Evolutionary conservation across 352 stramenopile genomes (phyloP).

Genomic region (Thalassiosira livingstoniorum): DNA sequence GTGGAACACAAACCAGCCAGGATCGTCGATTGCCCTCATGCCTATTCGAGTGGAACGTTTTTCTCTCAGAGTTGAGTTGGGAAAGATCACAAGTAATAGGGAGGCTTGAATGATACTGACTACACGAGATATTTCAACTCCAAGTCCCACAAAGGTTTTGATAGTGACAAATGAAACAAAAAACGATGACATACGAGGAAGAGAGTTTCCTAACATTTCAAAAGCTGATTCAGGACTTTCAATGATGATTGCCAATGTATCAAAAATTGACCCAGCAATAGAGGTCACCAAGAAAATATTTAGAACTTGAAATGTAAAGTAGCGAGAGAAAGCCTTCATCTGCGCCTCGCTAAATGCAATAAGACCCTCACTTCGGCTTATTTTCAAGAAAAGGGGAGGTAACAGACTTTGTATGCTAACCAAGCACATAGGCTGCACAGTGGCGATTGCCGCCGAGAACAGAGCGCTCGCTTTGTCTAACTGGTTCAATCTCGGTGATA

Average conservation of each 20-base stretch:
- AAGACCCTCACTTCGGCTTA: slow-evolving; percentile 83
- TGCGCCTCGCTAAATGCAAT: slow-evolving; percentile 81
- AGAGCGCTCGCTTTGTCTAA: slow-evolving; percentile 78
- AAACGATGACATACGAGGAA: slow-evolving; percentile 84
- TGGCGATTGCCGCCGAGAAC: slow-evolving; percentile 79
- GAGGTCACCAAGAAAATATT: slow-evolving; percentile 89
- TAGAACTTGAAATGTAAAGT: slow-evolving; percentile 86
- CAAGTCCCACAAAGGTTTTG: slow-evolving; percentile 86
- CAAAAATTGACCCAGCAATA: slow-evolving; percentile 86
- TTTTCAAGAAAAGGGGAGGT: slow-evolving; percentile 84
- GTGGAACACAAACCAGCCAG: slow-evolving; percentile 88
- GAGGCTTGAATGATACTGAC: slow-evolving; percentile 74
- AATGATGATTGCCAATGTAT: slow-evolving; percentile 86
- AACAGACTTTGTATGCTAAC: slow-evolving; percentile 86
- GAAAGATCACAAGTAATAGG: slow-evolving; percentile 76
- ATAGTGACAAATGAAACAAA: slow-evolving; percentile 88
- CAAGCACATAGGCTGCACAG: slow-evolving; percentile 86
- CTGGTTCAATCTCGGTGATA: slow-evolving; percentile 79
- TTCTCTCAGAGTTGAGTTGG: slow-evolving; percentile 81
- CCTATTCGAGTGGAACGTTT: slow-evolving; percentile 72
- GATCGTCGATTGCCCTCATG: slow-evolving; percentile 86
- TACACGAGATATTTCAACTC: slow-evolving; percentile 83
- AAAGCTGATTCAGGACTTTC: slow-evolving; percentile 85
- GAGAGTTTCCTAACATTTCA: slow-evolving; percentile 82
- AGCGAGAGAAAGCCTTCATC: slow-evolving; percentile 82